Conservation (phyloP, 495 filamentous ascomycete genomes). For the Jackrogersella minutella region DNA sequence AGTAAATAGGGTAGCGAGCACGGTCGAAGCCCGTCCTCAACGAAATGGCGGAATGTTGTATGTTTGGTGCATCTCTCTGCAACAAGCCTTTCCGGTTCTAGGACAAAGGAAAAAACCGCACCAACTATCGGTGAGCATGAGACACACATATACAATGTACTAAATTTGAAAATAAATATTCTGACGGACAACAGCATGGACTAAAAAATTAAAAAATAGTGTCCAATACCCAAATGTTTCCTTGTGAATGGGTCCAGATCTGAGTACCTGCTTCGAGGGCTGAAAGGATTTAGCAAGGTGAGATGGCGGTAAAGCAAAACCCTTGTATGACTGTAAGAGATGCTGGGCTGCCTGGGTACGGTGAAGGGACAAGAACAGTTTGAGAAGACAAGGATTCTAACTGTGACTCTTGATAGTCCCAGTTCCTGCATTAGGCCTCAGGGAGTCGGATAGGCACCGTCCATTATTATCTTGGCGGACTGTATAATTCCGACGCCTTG, state of each 20-base stretch:
- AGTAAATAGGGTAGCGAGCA: constrained; percentile 36
- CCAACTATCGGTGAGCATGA: constrained; percentile 51
- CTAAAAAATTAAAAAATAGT: constrained; percentile 29
- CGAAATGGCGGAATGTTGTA: constrained; percentile 45
- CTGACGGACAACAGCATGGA: constrained; percentile 43
- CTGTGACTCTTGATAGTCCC: constrained; percentile 17
- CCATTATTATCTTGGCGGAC: constrained; percentile 26
- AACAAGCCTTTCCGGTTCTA: constrained; percentile 48
- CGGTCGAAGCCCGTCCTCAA: constrained; percentile 35
- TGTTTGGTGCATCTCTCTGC: constrained; percentile 44
- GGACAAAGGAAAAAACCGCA: constrained; percentile 45
- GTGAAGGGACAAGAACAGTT: constrained; percentile 32
- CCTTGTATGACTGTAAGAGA: constrained; percentile 30
- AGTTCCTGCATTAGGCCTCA: constrained; percentile 42
- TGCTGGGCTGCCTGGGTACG: constrained; percentile 40
- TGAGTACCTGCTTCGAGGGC: constrained; percentile 26
- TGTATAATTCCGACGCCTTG: constrained; percentile 27
- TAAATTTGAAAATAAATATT: constrained; percentile 20
- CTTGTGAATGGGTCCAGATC: constrained; percentile 30
- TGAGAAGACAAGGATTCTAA: neutral
- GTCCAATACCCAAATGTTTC: constrained; percentile 34
- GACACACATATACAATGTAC: constrained; percentile 48
- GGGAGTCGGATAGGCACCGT: constrained; percentile 19
- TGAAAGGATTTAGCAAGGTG: constrained; percentile 43
- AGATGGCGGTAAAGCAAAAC: constrained; percentile 40